Conservation (phyloP, 495 filamentous ascomycete species). For the Tuber borchii region DNA sequence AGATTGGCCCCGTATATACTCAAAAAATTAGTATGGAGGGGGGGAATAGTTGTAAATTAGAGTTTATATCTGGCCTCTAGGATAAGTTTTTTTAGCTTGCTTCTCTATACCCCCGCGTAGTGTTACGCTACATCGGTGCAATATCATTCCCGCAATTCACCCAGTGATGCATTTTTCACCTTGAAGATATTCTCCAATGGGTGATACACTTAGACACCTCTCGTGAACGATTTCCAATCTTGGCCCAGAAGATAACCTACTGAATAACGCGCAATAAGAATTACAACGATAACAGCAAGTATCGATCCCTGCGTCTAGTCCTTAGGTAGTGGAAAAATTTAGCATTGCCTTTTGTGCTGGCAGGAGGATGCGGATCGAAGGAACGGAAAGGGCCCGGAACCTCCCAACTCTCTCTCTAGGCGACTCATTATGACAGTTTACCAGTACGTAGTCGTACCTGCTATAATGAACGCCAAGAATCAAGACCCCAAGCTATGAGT, state of each 20-base stretch:
- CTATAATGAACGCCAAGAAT: too few species aligned
- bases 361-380: background rate
- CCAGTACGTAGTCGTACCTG: too few species aligned
- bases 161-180: background rate
- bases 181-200: background rate
- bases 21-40: background rate
- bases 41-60: background rate
- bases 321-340: background rate
- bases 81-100: background rate
- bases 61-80: background rate
- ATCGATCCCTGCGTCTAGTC: background rate
- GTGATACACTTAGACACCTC: background rate
- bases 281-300: background rate
- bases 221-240: background rate
- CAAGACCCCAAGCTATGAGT: too few species aligned
- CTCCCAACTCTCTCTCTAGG: background rate
- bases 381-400: background rate
- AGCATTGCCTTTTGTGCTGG: background rate
- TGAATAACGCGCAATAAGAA: background rate
- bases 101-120: background rate
- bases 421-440: background rate
- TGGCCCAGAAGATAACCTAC: background rate
- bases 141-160: background rate
- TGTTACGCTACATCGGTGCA: background rate
- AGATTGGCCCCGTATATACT: constrained; percentile 8